Base-by-base conservation (phyloP, 805 yeast genomes). In the Spathaspora passalidarum region DNA sequence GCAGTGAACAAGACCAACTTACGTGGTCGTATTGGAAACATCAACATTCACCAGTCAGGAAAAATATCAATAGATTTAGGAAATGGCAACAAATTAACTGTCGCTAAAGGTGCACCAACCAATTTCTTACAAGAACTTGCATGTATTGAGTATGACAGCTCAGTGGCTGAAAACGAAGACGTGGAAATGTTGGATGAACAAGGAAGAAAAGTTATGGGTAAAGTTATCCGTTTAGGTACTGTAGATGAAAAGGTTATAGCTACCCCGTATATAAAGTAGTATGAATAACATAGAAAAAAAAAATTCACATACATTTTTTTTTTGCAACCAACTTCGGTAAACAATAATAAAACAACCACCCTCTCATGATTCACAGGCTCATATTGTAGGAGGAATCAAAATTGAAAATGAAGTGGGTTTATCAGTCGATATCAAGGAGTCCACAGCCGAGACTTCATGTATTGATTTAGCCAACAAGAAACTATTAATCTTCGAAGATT, bases 11-110 rank as follows among this genome's bases (percentile, higher is more conserved):
- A 29, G 13, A 20, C 44, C 7, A 16, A 23, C 1, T 4, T 45
- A 56, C 52, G 52, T 8, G 97, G 97, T 1, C 72, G 72, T 45
- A 73, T 89, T 32, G 97, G 97, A 5, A 73, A 78, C 8, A 58
- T 92, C 26, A 79, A 92, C 45, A 72, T 84, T 39, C 97, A 91
- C 62, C 79, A 83, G 56, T 88, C 96, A 1, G 98, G 98, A 2
- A 87, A 79, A 59, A 62, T 89, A 17, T 75, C 95, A 3, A 76
- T 91, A 62, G 77, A 80, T 49, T 68, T 92, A 32, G 96, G 96
- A 11, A 78, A 81, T 43, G 78, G 80, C 6, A 72, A 78, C 2
- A 76, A 83, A 75, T 53, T 72, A 38, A 88, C 85, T 46, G 81
- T 90, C 18, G 71, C 82, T 4, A 76, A 79, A 56, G 97, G 97